phyloP scores from a whole-genome alignment of 306 rosid genomes.

The Gynostemma pentaphyllum region DNA sequence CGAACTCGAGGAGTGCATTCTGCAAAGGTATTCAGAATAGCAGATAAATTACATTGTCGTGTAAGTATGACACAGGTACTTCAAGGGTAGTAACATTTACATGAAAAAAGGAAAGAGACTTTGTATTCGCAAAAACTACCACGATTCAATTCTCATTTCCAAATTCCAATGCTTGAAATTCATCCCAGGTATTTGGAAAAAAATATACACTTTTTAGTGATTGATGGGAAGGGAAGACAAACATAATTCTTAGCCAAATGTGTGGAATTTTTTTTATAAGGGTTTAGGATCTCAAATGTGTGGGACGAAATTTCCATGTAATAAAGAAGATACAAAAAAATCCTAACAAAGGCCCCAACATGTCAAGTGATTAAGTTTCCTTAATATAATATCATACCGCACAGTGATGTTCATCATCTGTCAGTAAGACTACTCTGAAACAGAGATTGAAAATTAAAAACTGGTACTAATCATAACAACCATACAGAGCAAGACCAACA shows the following conservation, averaged over 20 bases:
- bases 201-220: not conserved
- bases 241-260: not conserved
- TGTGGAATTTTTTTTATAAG: not conserved
- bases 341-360: not conserved
- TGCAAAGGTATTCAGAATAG: constrained; percentile 1
- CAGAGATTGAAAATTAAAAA: not conserved
- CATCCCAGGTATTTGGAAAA: not conserved
- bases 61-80: not conserved
- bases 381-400: not conserved
- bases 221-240: not conserved
- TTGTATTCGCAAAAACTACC: not conserved
- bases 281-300: not conserved
- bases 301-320: not conserved
- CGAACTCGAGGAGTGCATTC: constrained; percentile 56
- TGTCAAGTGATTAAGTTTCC: not conserved
- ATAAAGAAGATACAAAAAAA: not conserved
- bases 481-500: not conserved
- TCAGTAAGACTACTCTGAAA: not conserved
- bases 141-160: not conserved
- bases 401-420: not conserved
- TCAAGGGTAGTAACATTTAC: no score
- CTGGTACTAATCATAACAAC: not conserved
- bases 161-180: not conserved
- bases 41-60: not conserved
- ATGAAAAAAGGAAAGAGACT: not conserved